phyloP scores from a whole-genome alignment of 805 yeast genomes.

The Candida sonorensis region DNA sequence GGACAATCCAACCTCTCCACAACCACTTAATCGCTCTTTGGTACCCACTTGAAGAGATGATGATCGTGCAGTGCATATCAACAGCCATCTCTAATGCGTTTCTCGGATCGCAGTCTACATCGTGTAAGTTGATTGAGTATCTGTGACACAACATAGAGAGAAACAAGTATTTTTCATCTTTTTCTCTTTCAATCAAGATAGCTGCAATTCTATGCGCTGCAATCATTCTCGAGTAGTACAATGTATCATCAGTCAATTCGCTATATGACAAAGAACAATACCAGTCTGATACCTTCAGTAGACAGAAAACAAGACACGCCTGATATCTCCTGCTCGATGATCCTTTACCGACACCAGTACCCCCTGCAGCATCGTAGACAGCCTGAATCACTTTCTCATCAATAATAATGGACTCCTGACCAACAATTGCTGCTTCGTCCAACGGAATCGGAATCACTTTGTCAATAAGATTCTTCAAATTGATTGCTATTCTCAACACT shows the following conservation, averaged over 20 bases:
- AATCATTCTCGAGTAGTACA: slow-evolving; percentile 51
- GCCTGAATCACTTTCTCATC: slow-evolving; percentile 52
- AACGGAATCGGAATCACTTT: slow-evolving; percentile 62
- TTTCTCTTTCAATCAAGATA: slow-evolving; percentile 55
- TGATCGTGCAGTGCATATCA: slow-evolving; percentile 72
- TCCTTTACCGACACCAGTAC: slow-evolving; percentile 55
- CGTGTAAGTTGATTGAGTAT: slow-evolving; percentile 58
- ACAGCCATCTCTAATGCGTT: slow-evolving; percentile 81
- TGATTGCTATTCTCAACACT: slow-evolving; percentile 60
- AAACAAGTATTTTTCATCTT: slow-evolving; percentile 56
- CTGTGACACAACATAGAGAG: slow-evolving; percentile 73
- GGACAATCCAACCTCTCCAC: slow-evolving; percentile 92
- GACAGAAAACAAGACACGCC: slow-evolving; percentile 60
- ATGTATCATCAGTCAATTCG: slow-evolving; percentile 62
- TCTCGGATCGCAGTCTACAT: slow-evolving; percentile 54
- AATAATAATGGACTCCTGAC: slow-evolving; percentile 53
- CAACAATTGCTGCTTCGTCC: slow-evolving; percentile 39
- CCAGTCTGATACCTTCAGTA: slow-evolving; percentile 77
- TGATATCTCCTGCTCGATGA: slow-evolving; percentile 56
- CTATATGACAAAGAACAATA: slow-evolving; percentile 50
- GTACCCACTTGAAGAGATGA: slow-evolving; percentile 75
- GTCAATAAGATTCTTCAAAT: slow-evolving; percentile 69
- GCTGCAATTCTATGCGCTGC: slow-evolving; percentile 76
- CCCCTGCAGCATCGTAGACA: slow-evolving; percentile 74
- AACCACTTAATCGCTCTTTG: slow-evolving; percentile 85